Percentiles rank a stretch among this genome's conserved stretches.
phyloP scores from a whole-genome alignment of 768 basidiomycete genomes.

The Cantharellus anzutake region DNA sequence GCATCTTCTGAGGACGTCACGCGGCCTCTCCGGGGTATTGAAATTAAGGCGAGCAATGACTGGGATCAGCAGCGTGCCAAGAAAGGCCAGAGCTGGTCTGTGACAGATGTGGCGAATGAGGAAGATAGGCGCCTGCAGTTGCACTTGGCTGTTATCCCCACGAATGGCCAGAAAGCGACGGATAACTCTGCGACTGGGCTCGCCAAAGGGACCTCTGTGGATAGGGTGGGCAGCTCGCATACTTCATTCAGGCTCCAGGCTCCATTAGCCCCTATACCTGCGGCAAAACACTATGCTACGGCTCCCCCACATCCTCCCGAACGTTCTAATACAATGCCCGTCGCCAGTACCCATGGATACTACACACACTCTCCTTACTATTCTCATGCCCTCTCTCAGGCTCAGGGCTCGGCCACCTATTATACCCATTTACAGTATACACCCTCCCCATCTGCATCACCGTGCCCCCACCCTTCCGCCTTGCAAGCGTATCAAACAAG shows the following conservation, averaged over 20 bases:
- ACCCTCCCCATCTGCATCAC: neutral
- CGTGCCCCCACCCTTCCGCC: neutral
- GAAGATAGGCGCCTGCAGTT: neutral
- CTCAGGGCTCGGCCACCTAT: neutral
- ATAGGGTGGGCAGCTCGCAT: neutral
- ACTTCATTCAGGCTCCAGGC: neutral
- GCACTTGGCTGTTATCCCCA: neutral
- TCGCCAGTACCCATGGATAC: neutral
- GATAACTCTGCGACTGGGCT: neutral
- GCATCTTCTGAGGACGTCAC: neutral
- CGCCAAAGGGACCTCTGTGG: neutral
- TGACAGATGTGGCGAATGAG: neutral
- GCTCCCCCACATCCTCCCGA: neutral
- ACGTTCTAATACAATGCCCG: neutral
- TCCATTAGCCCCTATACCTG: neutral
- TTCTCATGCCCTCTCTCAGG: neutral
- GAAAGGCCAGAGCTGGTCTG: constrained; percentile 1
- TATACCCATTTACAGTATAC: neutral
- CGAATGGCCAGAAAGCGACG: neutral
- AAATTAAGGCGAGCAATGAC: neutral
- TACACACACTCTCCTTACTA: neutral
- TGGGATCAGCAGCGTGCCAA: neutral
- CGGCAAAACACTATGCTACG: neutral
- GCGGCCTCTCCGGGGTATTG: neutral
- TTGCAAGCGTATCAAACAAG: neutral